phyloP scores from a whole-genome alignment of 2,329 filamentous ascomycete species.

The Colletotrichum sansevieriae region DNA sequence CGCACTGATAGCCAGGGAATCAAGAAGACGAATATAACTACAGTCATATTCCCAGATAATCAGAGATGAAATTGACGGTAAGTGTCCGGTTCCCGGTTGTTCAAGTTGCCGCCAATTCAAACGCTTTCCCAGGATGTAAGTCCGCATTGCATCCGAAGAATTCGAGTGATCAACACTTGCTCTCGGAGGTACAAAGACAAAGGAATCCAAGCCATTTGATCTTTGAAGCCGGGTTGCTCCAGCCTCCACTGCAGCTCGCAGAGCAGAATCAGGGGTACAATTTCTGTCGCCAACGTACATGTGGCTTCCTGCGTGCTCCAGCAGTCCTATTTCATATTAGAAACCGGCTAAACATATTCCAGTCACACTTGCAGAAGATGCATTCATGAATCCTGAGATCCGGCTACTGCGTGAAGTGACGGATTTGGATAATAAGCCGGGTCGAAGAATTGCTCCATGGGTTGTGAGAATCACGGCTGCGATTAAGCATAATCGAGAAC shows the following conservation, averaged over 20 bases:
- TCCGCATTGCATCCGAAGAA: too few relatives aligned
- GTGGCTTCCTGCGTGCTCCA: constrained; percentile 3
- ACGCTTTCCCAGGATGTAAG: not conserved
- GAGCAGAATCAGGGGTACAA: too few relatives aligned
- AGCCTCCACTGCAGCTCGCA: too few relatives aligned
- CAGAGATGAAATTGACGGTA: not conserved
- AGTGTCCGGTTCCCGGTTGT: too few relatives aligned
- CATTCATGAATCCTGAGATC: too few relatives aligned
- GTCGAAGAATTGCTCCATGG: not conserved
- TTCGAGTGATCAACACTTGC: too few relatives aligned
- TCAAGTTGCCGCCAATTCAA: not conserved
- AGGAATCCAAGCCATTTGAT: too few relatives aligned
- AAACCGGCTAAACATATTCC: constrained; percentile 20
- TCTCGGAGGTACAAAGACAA: too few relatives aligned
- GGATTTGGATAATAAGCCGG: not conserved
- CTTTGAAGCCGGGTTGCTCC: too few relatives aligned
- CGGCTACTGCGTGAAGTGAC: not conserved
- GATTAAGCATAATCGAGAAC: not conserved
- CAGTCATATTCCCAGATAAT: constrained; percentile 40
- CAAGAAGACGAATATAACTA: constrained; percentile 49
- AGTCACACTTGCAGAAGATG: not conserved
- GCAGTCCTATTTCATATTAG: constrained; percentile 1
- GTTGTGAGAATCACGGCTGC: not conserved
- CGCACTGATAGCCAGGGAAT: constrained; percentile 42
- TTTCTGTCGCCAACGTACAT: too few relatives aligned